Evolutionary conservation across 805 yeast genomes (phyloP).

Genomic region (Pichia membranifaciens): DNA sequence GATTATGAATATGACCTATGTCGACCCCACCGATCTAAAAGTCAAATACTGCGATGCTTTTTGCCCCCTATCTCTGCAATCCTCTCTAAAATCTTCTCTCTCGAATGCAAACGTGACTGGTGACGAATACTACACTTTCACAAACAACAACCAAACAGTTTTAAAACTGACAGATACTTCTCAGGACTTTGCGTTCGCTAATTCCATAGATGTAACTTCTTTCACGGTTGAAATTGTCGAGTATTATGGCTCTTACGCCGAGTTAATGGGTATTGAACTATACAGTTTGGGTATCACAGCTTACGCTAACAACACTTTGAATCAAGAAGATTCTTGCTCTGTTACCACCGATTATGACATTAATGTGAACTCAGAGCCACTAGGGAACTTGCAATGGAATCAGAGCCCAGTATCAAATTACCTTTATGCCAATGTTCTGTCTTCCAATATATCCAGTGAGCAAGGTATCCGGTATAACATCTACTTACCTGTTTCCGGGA

Average conservation of each 20-base stretch:
- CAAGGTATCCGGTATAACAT: conserved; percentile 54
- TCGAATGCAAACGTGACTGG: conserved; percentile 2
- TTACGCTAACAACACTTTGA: conserved; percentile 70
- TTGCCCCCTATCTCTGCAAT: conserved; percentile 61
- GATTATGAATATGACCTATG: conserved; percentile 85
- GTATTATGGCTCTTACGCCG: conserved; percentile 66
- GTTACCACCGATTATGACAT: conserved; percentile 6
- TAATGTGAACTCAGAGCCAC: conserved; percentile 7
- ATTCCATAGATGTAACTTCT: conserved; percentile 53
- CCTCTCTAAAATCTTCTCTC: conserved; percentile 26
- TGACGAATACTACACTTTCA: conserved; percentile 13
- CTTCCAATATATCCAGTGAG: conserved; percentile 25
- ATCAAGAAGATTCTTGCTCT: conserved; percentile 25
- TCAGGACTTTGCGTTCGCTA: conserved; percentile 80
- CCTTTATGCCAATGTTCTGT: conserved; percentile 23
- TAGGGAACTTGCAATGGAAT: conserved; percentile 25
- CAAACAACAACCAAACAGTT: conserved; percentile 17
- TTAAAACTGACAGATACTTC: conserved; percentile 32
- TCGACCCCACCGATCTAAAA: conserved; percentile 65
- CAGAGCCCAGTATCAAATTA: conserved; percentile 17
- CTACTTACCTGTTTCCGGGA: conserved; percentile 65
- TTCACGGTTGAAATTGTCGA: conserved; percentile 58
- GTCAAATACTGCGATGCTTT: conserved; percentile 71
- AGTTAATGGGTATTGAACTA: conserved; percentile 66
- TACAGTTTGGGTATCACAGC: conserved; percentile 54